Evolutionary conservation across 169 alveolate genomes (phyloP).

Genomic region (Eimeria nieschulzi): DNA sequence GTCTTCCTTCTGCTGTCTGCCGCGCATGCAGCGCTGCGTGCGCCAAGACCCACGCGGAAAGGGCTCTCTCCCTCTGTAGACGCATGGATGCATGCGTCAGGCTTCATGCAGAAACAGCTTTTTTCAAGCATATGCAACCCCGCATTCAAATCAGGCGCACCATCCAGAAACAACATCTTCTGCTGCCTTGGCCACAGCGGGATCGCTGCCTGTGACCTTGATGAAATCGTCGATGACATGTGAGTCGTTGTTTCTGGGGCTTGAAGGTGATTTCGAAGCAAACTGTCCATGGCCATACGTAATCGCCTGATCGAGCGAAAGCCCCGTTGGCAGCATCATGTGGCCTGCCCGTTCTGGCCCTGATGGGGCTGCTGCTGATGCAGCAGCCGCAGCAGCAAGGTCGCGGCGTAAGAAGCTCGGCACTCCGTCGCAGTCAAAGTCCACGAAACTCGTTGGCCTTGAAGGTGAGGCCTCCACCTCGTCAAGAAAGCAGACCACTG

Average conservation of each 20-base stretch:
- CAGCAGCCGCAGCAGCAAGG: conserved; percentile 11
- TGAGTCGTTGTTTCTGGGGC: background rate
- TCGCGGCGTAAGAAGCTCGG: background rate
- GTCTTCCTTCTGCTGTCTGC: no score
- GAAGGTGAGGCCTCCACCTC: background rate
- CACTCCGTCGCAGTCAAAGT: background rate
- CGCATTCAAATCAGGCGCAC: background rate
- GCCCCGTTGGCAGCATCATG: background rate
- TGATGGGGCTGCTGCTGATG: background rate
- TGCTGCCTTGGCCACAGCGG: background rate
- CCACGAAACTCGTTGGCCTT: background rate
- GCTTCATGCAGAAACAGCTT: no score
- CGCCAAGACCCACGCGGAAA: no score
- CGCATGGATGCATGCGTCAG: no score
- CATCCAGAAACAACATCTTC: background rate
- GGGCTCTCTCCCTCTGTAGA: no score
- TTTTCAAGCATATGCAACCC: no score
- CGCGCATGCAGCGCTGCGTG: no score
- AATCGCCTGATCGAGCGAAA: background rate
- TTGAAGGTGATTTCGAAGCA: no score
- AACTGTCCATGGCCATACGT: background rate
- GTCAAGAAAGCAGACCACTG: background rate
- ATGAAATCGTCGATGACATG: background rate
- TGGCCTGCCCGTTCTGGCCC: background rate
- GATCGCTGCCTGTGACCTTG: background rate